A percentile compares a stretch with the other conserved stretches of the same genome.
Evolutionary conservation across 345 rosid genomes (phyloP).

Genomic region (Toxicodendron radicans): DNA sequence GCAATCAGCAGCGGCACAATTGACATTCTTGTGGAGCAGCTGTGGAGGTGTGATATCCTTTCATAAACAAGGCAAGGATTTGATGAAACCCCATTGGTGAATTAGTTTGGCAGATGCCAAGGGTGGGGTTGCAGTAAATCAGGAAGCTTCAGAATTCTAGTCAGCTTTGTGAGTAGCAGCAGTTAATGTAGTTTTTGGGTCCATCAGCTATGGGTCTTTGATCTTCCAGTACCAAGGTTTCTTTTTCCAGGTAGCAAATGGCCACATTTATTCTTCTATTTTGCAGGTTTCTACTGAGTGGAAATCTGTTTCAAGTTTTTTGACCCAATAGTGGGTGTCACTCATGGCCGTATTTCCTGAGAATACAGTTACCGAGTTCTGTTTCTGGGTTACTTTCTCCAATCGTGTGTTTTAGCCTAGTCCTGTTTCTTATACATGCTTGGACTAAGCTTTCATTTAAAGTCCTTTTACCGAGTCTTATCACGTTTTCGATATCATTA

Average conservation of each 20-base stretch:
- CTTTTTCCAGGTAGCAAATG: conserved; percentile 58
- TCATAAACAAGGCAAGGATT: conserved; percentile 35
- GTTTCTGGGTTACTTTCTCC: conserved; percentile 22
- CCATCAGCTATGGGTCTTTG: conserved; percentile 59
- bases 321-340: conserved; percentile 18
- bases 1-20: conserved; percentile 51
- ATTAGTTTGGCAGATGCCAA: conserved; percentile 16
- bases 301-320: conserved; percentile 49
- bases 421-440: not conserved
- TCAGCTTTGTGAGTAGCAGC: conserved; percentile 31
- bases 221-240: conserved; percentile 30
- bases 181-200: conserved; percentile 64
- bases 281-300: conserved; percentile 42
- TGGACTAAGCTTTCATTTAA: conserved; percentile 27
- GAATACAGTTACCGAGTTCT: conserved; percentile 48
- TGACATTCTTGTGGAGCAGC: conserved; percentile 57
- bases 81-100: not conserved
- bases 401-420: conserved; percentile 41
- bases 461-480: conserved; percentile 29
- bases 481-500: conserved; percentile 28
- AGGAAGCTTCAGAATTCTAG: conserved; percentile 22
- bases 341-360: conserved; percentile 45
- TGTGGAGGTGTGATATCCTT: conserved; percentile 89
- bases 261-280: conserved; percentile 43
- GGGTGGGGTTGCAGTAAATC: conserved; percentile 16